These are phyloP conservation scores for Hypoxylon sp. DNA, from an alignment of 2,329 filamentous ascomycete species.

Conservation along the genomic window DNA sequence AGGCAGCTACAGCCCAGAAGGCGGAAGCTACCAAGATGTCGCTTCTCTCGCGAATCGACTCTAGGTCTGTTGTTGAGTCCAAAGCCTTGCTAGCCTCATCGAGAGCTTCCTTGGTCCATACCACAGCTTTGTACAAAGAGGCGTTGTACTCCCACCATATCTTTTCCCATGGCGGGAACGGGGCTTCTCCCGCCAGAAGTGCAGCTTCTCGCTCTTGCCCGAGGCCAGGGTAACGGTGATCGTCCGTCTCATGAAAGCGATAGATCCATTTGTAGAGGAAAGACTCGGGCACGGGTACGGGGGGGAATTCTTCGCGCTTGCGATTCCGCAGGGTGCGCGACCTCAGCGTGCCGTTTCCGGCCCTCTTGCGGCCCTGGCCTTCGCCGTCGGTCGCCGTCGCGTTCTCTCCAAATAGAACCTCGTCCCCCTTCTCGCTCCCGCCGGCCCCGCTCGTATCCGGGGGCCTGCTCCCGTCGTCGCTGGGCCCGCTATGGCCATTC, in stretches of 20 bases:
- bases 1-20: conserved; percentile 15
- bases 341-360: conserved; percentile 31
- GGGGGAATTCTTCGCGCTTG: conserved; percentile 56
- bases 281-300: conserved; percentile 62
- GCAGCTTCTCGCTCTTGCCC: conserved; percentile 17
- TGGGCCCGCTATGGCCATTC: conserved; percentile 28
- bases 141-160: conserved; percentile 2
- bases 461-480: conserved; percentile 39
- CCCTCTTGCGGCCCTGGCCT: conserved; percentile 39
- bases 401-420: conserved; percentile 39
- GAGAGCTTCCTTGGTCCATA: conserved; percentile 25
- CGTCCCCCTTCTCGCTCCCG: conserved; percentile 23
- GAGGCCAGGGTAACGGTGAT: conserved; percentile 7
- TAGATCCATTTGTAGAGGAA: conserved; percentile 63
- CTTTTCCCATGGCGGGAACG: not conserved
- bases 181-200: conserved; percentile 9
- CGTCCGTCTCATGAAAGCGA: conserved; percentile 46
- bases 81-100: conserved; percentile 16
- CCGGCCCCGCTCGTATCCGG: conserved; percentile 25
- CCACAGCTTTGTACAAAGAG: conserved; percentile 16
- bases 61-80: not conserved
- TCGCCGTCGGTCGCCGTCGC: conserved; percentile 31
- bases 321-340: conserved; percentile 38
- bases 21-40: conserved; percentile 23
- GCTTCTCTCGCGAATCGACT: conserved; percentile 13